These are phyloP conservation scores for Porcisia hertigi DNA, from an alignment of 208 protist species.

Conservation along the genomic window DNA sequence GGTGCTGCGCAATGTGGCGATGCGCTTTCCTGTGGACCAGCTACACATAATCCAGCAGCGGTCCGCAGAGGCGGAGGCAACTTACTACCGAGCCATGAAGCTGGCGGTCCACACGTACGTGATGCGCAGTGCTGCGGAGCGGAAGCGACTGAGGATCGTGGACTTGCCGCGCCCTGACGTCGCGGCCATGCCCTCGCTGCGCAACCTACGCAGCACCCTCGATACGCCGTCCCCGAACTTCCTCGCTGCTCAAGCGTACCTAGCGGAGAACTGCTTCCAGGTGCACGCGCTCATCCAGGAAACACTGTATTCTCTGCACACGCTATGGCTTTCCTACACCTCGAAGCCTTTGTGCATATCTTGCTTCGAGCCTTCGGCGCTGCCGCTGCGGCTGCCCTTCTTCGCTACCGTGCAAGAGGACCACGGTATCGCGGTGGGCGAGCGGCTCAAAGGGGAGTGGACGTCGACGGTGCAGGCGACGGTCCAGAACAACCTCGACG, in stretches of 20 bases:
- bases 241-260: conserved; percentile 44
- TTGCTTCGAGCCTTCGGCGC: conserved; percentile 36
- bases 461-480: conserved; percentile 89
- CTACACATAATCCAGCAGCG: conserved; percentile 80
- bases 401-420: conserved; percentile 76
- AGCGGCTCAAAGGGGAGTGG: conserved; percentile 92
- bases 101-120: conserved; percentile 77
- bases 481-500: conserved; percentile 93
- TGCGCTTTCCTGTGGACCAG: conserved; percentile 68
- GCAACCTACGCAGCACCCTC: conserved; percentile 73
- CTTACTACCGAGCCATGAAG: conserved; percentile 86
- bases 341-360: conserved; percentile 62
- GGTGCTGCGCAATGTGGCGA: conserved; percentile 76
- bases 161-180: conserved; percentile 27
- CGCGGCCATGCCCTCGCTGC: conserved; percentile 45
- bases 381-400: conserved; percentile 71
- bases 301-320: conserved; percentile 82
- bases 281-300: conserved; percentile 81
- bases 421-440: conserved; percentile 55
- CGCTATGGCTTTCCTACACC: conserved; percentile 74
- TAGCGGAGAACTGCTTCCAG: conserved; percentile 90
- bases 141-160: conserved; percentile 48
- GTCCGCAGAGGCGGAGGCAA: conserved; percentile 72
- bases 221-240: conserved; percentile 88
- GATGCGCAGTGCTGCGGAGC: conserved; percentile 57